phyloP scores from a whole-genome alignment of 345 rosid species.

The Brassica cretica region DNA sequence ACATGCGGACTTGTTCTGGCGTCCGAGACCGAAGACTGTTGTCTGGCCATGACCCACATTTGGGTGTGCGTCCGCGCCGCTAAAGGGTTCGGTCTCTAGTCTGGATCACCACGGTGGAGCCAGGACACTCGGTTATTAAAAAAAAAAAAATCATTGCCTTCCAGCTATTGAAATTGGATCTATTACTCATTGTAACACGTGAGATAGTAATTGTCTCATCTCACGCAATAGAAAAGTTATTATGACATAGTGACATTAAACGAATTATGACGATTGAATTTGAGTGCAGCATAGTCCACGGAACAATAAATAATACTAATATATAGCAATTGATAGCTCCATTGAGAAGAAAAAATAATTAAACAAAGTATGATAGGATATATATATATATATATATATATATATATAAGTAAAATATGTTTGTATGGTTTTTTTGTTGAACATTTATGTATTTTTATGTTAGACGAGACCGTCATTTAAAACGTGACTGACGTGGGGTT shows the following conservation, averaged over 20 bases:
- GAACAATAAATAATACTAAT: background rate
- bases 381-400: background rate
- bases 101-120: no score
- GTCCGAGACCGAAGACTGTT: no score
- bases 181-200: background rate
- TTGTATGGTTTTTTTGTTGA: no score
- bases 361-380: background rate
- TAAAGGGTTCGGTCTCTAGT: no score
- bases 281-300: background rate
- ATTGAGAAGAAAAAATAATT: background rate
- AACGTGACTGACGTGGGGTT: background rate
- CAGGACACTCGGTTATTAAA: no score
- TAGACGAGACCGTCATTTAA: background rate
- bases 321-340: no score
- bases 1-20: no score
- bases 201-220: no score
- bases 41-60: no score
- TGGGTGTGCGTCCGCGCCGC: no score
- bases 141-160: conserved; percentile 25
- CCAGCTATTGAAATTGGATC: conserved; percentile 14
- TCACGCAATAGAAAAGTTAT: no score
- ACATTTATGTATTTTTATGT: background rate
- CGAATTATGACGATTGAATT: conserved; percentile 1
- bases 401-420: background rate
- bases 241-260: background rate